Base-by-base conservation (phyloP, 495 filamentous ascomycete genomes). In the Ramalina peruviana region DNA sequence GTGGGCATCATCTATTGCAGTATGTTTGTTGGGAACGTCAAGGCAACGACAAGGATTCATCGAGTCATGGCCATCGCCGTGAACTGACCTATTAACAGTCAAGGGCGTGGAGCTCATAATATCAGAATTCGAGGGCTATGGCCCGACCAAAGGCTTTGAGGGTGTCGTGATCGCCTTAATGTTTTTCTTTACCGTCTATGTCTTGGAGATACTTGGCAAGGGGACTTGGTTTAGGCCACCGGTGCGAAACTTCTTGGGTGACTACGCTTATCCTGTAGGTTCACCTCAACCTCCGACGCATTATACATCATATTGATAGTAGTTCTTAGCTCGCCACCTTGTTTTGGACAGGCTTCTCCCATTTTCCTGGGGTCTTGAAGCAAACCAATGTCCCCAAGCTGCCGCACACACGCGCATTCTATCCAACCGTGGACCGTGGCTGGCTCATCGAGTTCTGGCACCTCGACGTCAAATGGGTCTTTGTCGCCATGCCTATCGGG, bases 311-410 rank as follows among this genome's bases (percentile, higher is more conserved):
- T 13, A 11, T 6, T 33, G 0, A 33, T 3, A 11, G 7, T 89
- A 26, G 82, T 90, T 30, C 73, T 88, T 42, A 80, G 51, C 54
- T 66, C 21, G 57, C 61, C 4, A 66, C 63, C 6, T 42, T 68
- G 10, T 67, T 62, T 42, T 68, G 62, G 60, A 55, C 53, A 16
- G 55, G 55, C 12, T 58, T 55, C 25, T 43, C 45, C 1, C 52
- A 55, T 20, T 51, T 57, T 17, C 50, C 46, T 1, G 54, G 54
- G 4, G 48, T 30, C 19, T 36, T 54, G 33, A 49, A 45, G 42
- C 47, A 33, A 5, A 46, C 49, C 4, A 33, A 57, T 16, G 21
- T 69, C 6, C 45, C 53, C 7, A 63, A 46, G 1, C 53, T 72
- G 10, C 65, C 65, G n/a, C 63, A 57, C 36, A 66, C 57, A 1